Evolutionary conservation across 257 asterid species (phyloP).

Genomic region (Solanum microdontum): DNA sequence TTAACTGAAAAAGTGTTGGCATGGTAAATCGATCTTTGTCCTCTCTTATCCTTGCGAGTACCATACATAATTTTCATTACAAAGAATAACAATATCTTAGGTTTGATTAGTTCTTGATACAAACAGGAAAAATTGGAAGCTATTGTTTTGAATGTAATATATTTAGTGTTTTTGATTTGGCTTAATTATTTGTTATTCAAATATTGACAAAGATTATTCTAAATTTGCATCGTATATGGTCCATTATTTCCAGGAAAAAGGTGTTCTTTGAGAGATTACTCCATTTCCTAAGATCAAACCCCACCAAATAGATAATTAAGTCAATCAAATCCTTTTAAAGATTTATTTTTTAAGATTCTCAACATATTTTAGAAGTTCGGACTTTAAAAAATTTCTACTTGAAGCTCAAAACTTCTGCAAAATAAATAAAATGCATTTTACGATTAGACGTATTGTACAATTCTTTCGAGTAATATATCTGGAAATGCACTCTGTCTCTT

Average conservation of each 20-base stretch:
- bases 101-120: neutral
- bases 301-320: neutral
- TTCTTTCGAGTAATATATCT: neutral
- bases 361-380: neutral
- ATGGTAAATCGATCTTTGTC: neutral
- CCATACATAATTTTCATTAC: neutral
- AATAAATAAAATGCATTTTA: neutral
- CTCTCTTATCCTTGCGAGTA: neutral
- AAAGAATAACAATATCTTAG: neutral
- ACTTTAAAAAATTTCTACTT: neutral
- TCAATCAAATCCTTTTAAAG: neutral
- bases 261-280: neutral
- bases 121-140: neutral
- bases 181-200: neutral
- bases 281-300: neutral
- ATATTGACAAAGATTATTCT: neutral
- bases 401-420: neutral
- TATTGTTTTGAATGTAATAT: neutral
- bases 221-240: neutral
- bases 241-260: neutral
- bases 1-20: neutral
- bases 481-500: neutral
- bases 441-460: neutral
- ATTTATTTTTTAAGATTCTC: neutral
- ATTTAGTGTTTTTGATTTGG: neutral